These are phyloP conservation scores for Arthrobotrys conoides DNA, from an alignment of 2,329 filamentous ascomycete genomes.

Conservation along the genomic window DNA sequence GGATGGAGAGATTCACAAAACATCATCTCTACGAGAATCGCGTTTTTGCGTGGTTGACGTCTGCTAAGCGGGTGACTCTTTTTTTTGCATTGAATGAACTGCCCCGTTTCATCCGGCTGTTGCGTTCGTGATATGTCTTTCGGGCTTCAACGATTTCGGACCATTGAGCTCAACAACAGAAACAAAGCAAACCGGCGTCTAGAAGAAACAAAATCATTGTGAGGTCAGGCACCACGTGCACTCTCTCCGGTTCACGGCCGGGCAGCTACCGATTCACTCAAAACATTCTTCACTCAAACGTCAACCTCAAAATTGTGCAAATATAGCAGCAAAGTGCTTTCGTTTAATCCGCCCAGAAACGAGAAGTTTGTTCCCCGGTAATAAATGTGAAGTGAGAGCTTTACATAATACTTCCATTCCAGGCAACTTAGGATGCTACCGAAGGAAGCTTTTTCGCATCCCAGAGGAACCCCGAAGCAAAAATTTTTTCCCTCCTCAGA, in stretches of 20 bases:
- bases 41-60: constrained; percentile 30
- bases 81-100: neutral
- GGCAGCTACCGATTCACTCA: constrained; percentile 32
- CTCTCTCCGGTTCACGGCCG: constrained; percentile 35
- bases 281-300: neutral
- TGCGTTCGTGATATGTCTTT: constrained; percentile 40
- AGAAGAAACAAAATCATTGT: constrained; percentile 2
- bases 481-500: constrained; percentile 43
- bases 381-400: constrained; percentile 26
- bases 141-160: constrained; percentile 31
- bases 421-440: constrained; percentile 48
- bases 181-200: constrained; percentile 12
- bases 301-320: constrained; percentile 29
- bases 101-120: constrained; percentile 25
- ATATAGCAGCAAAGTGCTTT: constrained; percentile 41
- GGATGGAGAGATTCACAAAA: neutral
- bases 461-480: constrained; percentile 49
- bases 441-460: constrained; percentile 42
- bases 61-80: constrained; percentile 20
- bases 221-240: constrained; percentile 44
- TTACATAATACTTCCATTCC: constrained; percentile 50
- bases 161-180: constrained; percentile 12
- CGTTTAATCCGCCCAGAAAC: constrained; percentile 37
- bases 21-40: neutral
- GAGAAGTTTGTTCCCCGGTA: constrained; percentile 57